Conservation (phyloP, 2,329 filamentous ascomycete genomes). For the Fusarium cyanostomum region DNA sequence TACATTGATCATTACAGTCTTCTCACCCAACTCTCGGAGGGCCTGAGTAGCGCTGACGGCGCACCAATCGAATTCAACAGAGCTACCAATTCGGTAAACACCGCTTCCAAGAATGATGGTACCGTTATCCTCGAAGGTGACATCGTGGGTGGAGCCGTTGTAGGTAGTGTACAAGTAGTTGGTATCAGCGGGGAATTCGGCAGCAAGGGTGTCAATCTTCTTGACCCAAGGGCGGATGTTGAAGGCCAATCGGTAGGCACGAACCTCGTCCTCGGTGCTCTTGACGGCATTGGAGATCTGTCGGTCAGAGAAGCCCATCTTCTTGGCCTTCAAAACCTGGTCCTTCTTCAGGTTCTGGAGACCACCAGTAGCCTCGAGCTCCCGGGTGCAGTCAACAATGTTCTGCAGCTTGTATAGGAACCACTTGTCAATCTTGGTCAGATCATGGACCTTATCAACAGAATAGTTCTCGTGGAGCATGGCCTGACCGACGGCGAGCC, state of each 20-base stretch:
- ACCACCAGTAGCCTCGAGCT: constrained; percentile 84
- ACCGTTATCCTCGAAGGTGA: constrained; percentile 92
- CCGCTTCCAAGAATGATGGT: constrained; percentile 90
- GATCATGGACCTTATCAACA: constrained; percentile 88
- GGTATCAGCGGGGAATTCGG: constrained; percentile 93
- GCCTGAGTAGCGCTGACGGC: constrained; percentile 89
- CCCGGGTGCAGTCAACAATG: constrained; percentile 88
- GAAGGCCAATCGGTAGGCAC: constrained; percentile 83
- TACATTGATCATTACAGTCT: constrained; percentile 96
- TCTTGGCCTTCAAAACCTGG: constrained; percentile 90
- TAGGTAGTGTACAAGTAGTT: constrained; percentile 99
- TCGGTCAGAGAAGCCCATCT: constrained; percentile 95
- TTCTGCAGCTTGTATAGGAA: constrained; percentile 99
- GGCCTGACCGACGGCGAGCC: constrained; percentile 96
- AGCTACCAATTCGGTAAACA: constrained; percentile 97
- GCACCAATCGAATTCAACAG: constrained; percentile 99
- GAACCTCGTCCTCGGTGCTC: constrained; percentile 88
- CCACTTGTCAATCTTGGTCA: constrained; percentile 99
- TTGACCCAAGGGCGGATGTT: constrained; percentile 96
- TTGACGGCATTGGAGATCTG: constrained; percentile 91
- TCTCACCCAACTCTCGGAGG: constrained; percentile 86
- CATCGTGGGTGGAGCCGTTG: constrained; percentile 93
- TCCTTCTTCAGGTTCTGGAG: constrained; percentile 89
- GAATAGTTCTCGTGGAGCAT: constrained; percentile 98
- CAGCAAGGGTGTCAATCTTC: constrained; percentile 97